Conservation (phyloP, 306 rosid species). For the Pyrus betulifolia region DNA sequence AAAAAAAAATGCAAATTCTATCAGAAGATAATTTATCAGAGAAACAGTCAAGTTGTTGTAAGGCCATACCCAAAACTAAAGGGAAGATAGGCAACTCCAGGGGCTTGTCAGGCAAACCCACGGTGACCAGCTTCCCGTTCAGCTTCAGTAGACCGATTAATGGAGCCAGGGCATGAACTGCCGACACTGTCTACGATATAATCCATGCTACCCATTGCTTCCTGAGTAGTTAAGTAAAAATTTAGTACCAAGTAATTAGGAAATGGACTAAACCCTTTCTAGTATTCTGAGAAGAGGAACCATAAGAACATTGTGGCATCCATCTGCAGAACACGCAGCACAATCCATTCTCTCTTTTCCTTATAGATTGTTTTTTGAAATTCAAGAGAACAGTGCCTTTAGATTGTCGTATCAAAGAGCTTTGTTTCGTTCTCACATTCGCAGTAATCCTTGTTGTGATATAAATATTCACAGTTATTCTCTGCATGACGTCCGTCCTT, state of each 20-base stretch:
- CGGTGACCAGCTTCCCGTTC: constrained; percentile 71
- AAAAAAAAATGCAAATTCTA: neutral
- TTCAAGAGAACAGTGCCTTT: too few species aligned
- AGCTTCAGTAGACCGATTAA: constrained; percentile 69
- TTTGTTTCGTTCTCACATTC: too few species aligned
- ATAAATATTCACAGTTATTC: too few species aligned
- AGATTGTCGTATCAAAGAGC: too few species aligned
- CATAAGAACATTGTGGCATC: too few species aligned
- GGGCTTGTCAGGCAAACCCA: constrained; percentile 75
- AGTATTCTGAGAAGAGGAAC: neutral
- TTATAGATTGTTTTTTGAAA: too few species aligned
- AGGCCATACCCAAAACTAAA: constrained; percentile 47
- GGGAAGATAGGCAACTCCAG: constrained; percentile 66
- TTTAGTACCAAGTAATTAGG: neutral
- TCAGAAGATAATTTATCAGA: too few species aligned
- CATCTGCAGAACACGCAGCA: too few species aligned
- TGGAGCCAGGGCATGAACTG: constrained; percentile 61
- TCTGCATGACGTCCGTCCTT: too few species aligned
- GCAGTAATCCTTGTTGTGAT: too few species aligned
- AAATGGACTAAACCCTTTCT: neutral
- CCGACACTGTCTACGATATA: constrained; percentile 82
- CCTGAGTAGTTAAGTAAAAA: constrained; percentile 32
- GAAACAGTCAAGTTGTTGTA: neutral
- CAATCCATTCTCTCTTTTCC: too few species aligned
- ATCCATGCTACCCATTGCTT: constrained; percentile 71